Conservation (phyloP, 2,329 filamentous ascomycete species). For the Sporothrix humicola region DNA sequence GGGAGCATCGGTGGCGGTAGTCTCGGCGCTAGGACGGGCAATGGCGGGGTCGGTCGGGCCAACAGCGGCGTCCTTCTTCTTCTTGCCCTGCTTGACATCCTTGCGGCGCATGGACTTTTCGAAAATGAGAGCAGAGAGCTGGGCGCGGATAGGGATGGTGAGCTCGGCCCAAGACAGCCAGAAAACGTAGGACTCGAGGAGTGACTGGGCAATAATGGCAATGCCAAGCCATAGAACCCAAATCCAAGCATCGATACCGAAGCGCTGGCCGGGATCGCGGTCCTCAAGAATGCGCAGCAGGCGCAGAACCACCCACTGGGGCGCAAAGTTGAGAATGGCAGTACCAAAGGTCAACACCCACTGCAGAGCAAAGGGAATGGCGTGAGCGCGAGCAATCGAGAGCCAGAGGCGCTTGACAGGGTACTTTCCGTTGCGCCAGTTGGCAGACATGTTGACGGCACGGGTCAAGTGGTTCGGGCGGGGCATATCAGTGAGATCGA, state of each 20-base stretch:
- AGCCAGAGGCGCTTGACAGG: slow-evolving; percentile 61
- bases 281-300: slow-evolving; percentile 69
- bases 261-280: slow-evolving; percentile 52
- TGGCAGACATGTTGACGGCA: slow-evolving; percentile 55
- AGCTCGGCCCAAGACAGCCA: slow-evolving; percentile 70
- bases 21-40: slow-evolving; percentile 41
- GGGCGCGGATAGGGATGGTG: slow-evolving; percentile 69
- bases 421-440: slow-evolving; percentile 56
- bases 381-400: slow-evolving; percentile 64
- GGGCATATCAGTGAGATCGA: slow-evolving; percentile 68
- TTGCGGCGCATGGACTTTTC: slow-evolving; percentile 78
- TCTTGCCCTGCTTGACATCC: slow-evolving; percentile 70
- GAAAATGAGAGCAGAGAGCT: slow-evolving; percentile 75
- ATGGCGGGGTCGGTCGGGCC: slow-evolving; percentile 43
- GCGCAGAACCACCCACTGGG: slow-evolving; percentile 71
- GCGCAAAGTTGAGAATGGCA: slow-evolving; percentile 68
- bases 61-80: slow-evolving; percentile 46
- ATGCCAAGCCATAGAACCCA: slow-evolving; percentile 70
- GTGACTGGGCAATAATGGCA: slow-evolving; percentile 62
- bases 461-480: slow-evolving; percentile 62
- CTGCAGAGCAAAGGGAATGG: slow-evolving; percentile 61
- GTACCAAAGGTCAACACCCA: slow-evolving; percentile 60
- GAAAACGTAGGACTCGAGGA: slow-evolving; percentile 68
- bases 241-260: slow-evolving; percentile 64
- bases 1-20: slow-evolving; percentile 37